phyloP scores from a whole-genome alignment of 495 filamentous ascomycete genomes.

The Penicillium angulare region DNA sequence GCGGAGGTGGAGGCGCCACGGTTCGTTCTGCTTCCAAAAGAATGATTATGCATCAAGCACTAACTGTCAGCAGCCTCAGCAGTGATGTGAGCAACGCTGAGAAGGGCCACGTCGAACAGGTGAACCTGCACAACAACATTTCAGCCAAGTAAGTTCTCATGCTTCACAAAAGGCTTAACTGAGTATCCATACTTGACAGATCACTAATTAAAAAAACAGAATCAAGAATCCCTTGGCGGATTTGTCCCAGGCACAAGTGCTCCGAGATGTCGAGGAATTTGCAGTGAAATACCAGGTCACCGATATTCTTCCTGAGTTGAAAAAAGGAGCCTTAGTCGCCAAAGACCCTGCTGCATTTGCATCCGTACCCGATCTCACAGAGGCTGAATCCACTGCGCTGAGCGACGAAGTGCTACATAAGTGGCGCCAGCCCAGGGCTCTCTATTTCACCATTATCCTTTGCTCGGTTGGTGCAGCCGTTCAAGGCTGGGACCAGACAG shows the following conservation, averaged over 20 bases:
- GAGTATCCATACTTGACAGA: not conserved
- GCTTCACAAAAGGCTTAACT: not conserved
- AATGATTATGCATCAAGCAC: not conserved
- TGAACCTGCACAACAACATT: slow-evolving; percentile 51
- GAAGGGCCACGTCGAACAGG: slow-evolving; percentile 35
- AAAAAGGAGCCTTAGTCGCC: slow-evolving; percentile 64
- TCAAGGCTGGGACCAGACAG: slow-evolving; percentile 73
- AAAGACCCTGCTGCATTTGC: slow-evolving; percentile 57
- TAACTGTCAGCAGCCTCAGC: not conserved
- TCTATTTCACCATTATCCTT: slow-evolving; percentile 69
- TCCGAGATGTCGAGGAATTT: slow-evolving; percentile 58
- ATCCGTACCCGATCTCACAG: slow-evolving; percentile 54
- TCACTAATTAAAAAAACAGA: slow-evolving; percentile 33
- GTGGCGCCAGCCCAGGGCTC: slow-evolving; percentile 60
- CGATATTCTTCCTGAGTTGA: slow-evolving; percentile 48
- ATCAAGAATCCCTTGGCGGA: slow-evolving; percentile 64
- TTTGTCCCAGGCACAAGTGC: slow-evolving; percentile 47
- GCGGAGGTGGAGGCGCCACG: no score
- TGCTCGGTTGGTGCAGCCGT: slow-evolving; percentile 71
- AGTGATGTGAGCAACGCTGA: slow-evolving; percentile 24
- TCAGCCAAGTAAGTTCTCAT: slow-evolving; percentile 43
- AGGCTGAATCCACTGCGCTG: slow-evolving; percentile 52
- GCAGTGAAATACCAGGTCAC: slow-evolving; percentile 43
- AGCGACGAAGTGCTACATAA: slow-evolving; percentile 58
- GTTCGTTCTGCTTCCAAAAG: no score